Evolutionary conservation across 495 filamentous ascomycete genomes (phyloP).

Genomic region (Xylaria cubensis): DNA sequence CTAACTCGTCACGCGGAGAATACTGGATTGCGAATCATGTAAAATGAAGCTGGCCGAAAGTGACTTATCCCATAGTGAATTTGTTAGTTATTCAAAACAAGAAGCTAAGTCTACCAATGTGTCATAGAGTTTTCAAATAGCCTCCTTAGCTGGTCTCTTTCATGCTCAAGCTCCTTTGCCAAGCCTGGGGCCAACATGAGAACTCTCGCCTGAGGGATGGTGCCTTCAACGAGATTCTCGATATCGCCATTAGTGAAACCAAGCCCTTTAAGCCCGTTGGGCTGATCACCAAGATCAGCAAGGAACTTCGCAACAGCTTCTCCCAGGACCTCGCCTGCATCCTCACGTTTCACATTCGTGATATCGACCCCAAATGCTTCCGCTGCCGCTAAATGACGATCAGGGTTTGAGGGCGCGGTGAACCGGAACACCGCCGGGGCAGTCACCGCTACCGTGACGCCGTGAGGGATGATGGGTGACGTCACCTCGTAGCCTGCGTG

Average conservation of each 20-base stretch:
- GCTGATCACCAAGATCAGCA: slow-evolving; percentile 84
- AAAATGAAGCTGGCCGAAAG: neutral
- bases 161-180: slow-evolving; percentile 71
- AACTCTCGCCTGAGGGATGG: slow-evolving; percentile 87
- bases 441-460: slow-evolving; percentile 92
- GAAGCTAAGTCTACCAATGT: neutral
- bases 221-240: slow-evolving; percentile 86
- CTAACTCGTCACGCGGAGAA: neutral
- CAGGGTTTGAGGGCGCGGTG: slow-evolving; percentile 87
- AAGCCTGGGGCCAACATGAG: slow-evolving; percentile 89
- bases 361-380: slow-evolving; percentile 92
- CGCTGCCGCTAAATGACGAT: slow-evolving; percentile 86
- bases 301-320: slow-evolving; percentile 85
- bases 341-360: slow-evolving; percentile 80
- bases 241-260: slow-evolving; percentile 80
- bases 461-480: slow-evolving; percentile 87
- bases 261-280: slow-evolving; percentile 79
- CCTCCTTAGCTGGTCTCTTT: slow-evolving; percentile 55
- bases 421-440: slow-evolving; percentile 94
- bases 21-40: neutral
- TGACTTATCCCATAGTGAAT: neutral
- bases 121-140: slow-evolving; percentile 54
- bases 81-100: neutral
- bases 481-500: slow-evolving; percentile 82
- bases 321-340: slow-evolving; percentile 83